Evolutionary conservation across 345 rosid species (phyloP), one percentile per base, ranked within the genome.

Genomic region (Garcia nutans): DNA sequence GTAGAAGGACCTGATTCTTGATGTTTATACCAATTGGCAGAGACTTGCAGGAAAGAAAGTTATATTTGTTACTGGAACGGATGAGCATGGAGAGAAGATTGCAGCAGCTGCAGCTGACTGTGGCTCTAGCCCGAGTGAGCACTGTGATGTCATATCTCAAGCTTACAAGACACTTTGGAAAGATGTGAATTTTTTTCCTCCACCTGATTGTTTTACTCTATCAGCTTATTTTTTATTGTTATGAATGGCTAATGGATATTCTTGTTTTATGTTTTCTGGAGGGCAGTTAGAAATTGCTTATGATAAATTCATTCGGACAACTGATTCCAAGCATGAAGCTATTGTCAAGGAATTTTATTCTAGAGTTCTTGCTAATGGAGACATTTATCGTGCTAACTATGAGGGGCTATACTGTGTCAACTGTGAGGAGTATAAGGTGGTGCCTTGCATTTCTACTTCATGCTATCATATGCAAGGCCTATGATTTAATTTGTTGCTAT

Each of bases 1-100:
- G 9, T 56, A 3, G 24, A 11, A 68, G 68, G 31, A n/a, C 33
- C 69, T 77, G 12, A 47, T 80, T 44, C 26, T 59, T 68, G 49
- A 33, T 70, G 72, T 20, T 75, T 58, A n/a, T 47, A n/a, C 69
- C 49, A 70, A 71, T 76, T 85, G 86, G 83, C 90, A 95, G 99
- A 90, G 99, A 84, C 96, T 92, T 64, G 81, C 84, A 57, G 97
- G 97, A 6, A 95, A 91, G 74, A 87, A 84, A 75, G 99, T 95
- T 78, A 85, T 91, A 76, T 86, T 95, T 61, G 84, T 95, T 70
- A 92, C 99, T 5, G 97, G 99, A 58, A 91, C 99, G 0, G 99
- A 95, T 77, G 97, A 95, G 73, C 97, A 95, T 23, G 99, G 99
- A 41, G 97, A 95, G 89, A 95, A 95, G 88, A 90, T 95, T 78